phyloP scores from a whole-genome alignment of 768 basidiomycete species.

The Suillus americanus region DNA sequence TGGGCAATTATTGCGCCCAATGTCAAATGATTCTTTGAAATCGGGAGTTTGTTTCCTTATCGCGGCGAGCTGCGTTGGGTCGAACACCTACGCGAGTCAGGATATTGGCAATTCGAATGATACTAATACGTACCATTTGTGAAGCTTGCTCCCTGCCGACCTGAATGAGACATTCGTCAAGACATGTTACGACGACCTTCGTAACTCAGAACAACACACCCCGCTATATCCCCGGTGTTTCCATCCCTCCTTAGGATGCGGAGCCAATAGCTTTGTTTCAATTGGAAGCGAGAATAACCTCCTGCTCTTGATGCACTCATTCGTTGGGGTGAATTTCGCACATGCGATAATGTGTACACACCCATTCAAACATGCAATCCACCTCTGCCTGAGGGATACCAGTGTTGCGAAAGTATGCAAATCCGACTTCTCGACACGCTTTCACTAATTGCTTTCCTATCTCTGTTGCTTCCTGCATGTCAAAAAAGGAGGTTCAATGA shows the following conservation, averaged over 20 bases:
- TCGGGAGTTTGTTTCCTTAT: conserved; percentile 34
- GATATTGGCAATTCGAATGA: neutral
- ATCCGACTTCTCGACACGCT: conserved; percentile 36
- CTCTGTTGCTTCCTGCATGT: conserved; percentile 15
- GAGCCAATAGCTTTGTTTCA: conserved; percentile 42
- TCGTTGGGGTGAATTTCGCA: neutral
- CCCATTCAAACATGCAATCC: conserved; percentile 43
- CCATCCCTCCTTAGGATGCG: conserved; percentile 43
- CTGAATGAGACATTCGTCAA: conserved; percentile 18
- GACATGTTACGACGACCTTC: neutral
- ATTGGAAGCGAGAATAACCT: conserved; percentile 38
- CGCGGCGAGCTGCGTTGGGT: conserved; percentile 27
- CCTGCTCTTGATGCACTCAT: conserved; percentile 30
- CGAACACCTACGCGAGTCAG: conserved; percentile 28
- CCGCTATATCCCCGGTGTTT: conserved; percentile 43
- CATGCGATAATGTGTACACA: conserved; percentile 19
- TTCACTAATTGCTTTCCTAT: conserved; percentile 15
- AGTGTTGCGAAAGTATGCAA: conserved; percentile 48
- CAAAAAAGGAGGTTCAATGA: neutral
- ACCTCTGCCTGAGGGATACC: conserved; percentile 38
- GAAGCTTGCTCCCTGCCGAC: conserved; percentile 42
- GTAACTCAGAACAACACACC: conserved; percentile 10
- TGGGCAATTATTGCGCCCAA: conserved; percentile 40
- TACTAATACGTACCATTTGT: conserved; percentile 18
- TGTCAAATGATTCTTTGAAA: conserved; percentile 56